These are phyloP conservation scores for Waltergamsia citrina DNA, from an alignment of 2,329 filamentous ascomycete species.

Conservation along the genomic window DNA sequence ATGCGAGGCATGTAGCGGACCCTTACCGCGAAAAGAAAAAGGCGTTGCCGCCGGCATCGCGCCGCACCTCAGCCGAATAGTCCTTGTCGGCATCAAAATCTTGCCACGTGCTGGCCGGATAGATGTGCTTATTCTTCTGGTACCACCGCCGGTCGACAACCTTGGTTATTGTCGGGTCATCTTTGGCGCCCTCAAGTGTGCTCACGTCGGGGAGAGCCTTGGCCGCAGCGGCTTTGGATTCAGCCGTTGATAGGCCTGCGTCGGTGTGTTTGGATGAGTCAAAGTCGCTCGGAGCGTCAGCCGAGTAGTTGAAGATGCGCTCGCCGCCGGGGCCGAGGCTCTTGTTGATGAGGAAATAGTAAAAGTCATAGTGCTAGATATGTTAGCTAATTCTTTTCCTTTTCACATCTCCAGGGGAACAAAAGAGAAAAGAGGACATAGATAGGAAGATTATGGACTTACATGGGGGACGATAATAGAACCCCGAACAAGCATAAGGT, in stretches of 20 bases:
- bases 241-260: constrained; percentile 15
- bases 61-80: constrained; percentile 66
- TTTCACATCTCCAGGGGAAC: too few relatives aligned
- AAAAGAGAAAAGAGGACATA: too few relatives aligned
- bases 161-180: constrained; percentile 78
- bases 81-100: constrained; percentile 88
- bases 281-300: constrained; percentile 31
- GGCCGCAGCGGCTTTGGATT: constrained; percentile 25
- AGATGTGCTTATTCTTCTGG: constrained; percentile 96
- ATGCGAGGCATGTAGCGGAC: too few relatives aligned
- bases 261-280: constrained; percentile 2
- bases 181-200: constrained; percentile 62
- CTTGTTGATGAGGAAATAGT: constrained; percentile 92
- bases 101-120: constrained; percentile 90
- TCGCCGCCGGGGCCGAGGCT: constrained; percentile 62
- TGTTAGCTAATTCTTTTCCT: not conserved
- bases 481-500: constrained; percentile 85
- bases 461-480: constrained; percentile 92
- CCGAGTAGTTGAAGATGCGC: constrained; percentile 67
- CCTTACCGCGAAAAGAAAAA: constrained; percentile 66
- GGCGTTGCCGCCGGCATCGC: constrained; percentile 81
- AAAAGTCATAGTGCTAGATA: constrained; percentile 85
- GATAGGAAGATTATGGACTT: constrained; percentile 31
- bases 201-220: constrained; percentile 34
- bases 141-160: constrained; percentile 97